phyloP scores from a whole-genome alignment of 192 early-diverging fungal species.

The Umbelopsis sp. region DNA sequence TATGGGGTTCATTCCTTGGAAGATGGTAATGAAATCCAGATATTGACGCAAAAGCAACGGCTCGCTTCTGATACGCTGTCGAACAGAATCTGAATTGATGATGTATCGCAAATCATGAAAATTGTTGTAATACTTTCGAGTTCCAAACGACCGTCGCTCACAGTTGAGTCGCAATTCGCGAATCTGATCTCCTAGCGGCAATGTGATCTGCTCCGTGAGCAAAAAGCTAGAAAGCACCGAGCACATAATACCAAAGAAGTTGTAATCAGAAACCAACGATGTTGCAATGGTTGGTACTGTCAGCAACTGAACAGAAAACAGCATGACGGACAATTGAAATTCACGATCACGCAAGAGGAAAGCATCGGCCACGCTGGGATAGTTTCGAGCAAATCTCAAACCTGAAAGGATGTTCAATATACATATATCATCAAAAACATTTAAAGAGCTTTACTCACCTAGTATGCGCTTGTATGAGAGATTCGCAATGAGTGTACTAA shows the following conservation, averaged over 20 bases:
- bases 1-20: slow-evolving; percentile 95
- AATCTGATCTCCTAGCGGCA: slow-evolving; percentile 39
- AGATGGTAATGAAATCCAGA: slow-evolving; percentile 78
- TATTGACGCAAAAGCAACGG: slow-evolving; percentile 69
- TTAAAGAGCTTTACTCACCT: slow-evolving; percentile 45
- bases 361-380: slow-evolving; percentile 74
- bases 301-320: slow-evolving; percentile 92
- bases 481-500: slow-evolving; percentile 81
- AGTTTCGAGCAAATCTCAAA: slow-evolving; percentile 81
- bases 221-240: slow-evolving; percentile 82
- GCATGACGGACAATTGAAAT: slow-evolving; percentile 84
- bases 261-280: slow-evolving; percentile 76
- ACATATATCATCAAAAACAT: neutral
- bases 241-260: slow-evolving; percentile 78
- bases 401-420: slow-evolving; percentile 36
- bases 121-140: slow-evolving; percentile 75
- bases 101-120: slow-evolving; percentile 88
- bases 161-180: slow-evolving; percentile 60
- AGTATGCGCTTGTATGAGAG: slow-evolving; percentile 76
- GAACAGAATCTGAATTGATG: slow-evolving; percentile 55
- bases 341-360: slow-evolving; percentile 89
- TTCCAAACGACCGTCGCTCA: slow-evolving; percentile 68
- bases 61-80: slow-evolving; percentile 58
- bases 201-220: slow-evolving; percentile 64
- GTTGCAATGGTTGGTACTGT: slow-evolving; percentile 89